Conservation (phyloP, 2,329 filamentous ascomycete species). For the Phyllosticta paracitricarpa region DNA sequence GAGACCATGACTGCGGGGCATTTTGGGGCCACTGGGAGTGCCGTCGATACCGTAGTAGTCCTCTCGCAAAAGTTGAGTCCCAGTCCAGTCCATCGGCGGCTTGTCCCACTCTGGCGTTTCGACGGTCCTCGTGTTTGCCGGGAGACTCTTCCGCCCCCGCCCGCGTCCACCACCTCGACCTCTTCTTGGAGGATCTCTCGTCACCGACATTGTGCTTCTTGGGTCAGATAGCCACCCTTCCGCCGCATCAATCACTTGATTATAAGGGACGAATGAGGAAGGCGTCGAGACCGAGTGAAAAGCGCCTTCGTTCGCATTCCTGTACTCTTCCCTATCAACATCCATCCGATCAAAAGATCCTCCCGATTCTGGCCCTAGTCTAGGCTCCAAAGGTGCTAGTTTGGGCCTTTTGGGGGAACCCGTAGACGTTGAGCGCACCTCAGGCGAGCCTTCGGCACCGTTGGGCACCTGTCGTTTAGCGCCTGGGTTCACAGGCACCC, state of each 20-base stretch:
- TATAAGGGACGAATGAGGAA: conserved; percentile 17
- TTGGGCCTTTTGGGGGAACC: conserved; percentile 38
- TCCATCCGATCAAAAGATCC: conserved; percentile 16
- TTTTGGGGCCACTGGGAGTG: conserved; percentile 14
- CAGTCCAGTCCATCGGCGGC: conserved; percentile 27
- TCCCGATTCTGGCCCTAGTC: conserved; percentile 18
- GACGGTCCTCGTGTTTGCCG: conserved; percentile 17
- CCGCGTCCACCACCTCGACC: conserved; percentile 25
- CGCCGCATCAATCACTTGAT: conserved; percentile 19
- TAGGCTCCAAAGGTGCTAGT: conserved; percentile 30
- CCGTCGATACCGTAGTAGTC: conserved; percentile 24
- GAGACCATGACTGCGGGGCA: conserved; percentile 15
- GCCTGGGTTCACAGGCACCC: conserved; percentile 35
- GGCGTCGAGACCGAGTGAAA: conserved; percentile 14
- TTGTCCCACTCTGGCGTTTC: conserved; percentile 34
- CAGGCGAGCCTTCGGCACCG: conserved; percentile 24
- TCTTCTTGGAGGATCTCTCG: conserved; percentile 1
- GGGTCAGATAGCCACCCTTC: conserved; percentile 26
- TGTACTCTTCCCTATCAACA: conserved; percentile 10
- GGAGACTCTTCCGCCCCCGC: conserved; percentile 31
- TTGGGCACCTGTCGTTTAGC: conserved; percentile 29
- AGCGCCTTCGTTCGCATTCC: neutral
- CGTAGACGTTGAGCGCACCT: conserved; percentile 20
- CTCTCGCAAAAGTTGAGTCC: conserved; percentile 27
- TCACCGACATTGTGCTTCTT: conserved; percentile 17